Evolutionary conservation across 331 rosid species (phyloP).

Genomic region (Phaseolus coccineus): DNA sequence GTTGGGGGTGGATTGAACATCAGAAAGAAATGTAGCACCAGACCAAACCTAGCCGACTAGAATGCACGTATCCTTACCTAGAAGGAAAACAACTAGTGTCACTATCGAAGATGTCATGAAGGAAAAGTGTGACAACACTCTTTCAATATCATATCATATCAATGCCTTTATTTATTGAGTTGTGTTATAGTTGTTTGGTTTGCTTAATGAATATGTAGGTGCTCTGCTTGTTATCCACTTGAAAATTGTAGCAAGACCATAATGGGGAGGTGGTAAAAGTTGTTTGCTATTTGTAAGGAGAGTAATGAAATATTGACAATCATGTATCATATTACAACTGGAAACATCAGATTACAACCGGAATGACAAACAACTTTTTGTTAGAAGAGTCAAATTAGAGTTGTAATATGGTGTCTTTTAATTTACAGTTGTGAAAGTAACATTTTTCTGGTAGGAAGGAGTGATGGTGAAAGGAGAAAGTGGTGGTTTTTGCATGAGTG

Average conservation of each 20-base stretch:
- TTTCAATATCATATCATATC: constrained; percentile 43
- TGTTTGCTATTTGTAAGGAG: constrained; percentile 21
- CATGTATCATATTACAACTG: too few relatives aligned
- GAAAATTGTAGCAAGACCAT: constrained; percentile 45
- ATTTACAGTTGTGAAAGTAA: too few relatives aligned
- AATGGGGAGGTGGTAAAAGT: constrained; percentile 21
- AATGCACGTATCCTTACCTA: constrained; percentile 38
- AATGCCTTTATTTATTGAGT: constrained; percentile 34
- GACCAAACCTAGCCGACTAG: not conserved
- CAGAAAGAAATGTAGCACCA: constrained; percentile 16
- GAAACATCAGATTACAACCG: too few relatives aligned
- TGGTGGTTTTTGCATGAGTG: constrained; percentile 36
- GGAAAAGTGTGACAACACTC: constrained; percentile 30
- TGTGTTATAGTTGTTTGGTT: not conserved
- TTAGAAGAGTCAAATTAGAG: too few relatives aligned
- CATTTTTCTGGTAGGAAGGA: not conserved
- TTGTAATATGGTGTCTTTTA: too few relatives aligned
- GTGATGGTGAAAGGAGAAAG: constrained; percentile 55
- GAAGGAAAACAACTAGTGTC: constrained; percentile 42
- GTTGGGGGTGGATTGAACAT: constrained; percentile 34
- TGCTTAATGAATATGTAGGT: constrained; percentile 28
- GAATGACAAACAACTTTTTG: too few relatives aligned
- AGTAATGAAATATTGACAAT: too few relatives aligned
- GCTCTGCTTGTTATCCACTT: constrained; percentile 21
- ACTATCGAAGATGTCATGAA: constrained; percentile 45